phyloP scores from a whole-genome alignment of 352 stramenopile genomes.

The Chloridella minuta region DNA sequence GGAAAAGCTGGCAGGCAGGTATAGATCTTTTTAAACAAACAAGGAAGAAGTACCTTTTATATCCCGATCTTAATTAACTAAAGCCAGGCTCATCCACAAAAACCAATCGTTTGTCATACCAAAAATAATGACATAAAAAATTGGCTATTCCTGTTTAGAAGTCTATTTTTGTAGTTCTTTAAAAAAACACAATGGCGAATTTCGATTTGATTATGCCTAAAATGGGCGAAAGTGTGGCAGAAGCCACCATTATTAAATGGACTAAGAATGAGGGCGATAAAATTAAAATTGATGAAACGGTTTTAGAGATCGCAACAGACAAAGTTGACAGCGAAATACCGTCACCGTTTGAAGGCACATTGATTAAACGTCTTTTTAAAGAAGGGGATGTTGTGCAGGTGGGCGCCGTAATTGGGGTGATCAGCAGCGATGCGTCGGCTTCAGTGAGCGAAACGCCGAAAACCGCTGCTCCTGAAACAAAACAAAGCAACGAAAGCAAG shows the following conservation, averaged over 20 bases:
- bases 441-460: background rate
- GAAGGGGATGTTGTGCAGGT: background rate
- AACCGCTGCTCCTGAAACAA: background rate
- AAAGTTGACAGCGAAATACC: background rate
- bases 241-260: background rate
- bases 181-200: background rate
- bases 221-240: background rate
- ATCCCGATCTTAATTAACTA: background rate
- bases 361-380: background rate
- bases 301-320: background rate
- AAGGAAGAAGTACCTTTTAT: background rate
- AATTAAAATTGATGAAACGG: constrained; percentile 4
- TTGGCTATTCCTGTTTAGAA: background rate
- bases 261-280: background rate
- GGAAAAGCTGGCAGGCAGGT: background rate
- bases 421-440: background rate
- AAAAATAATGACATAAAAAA: background rate
- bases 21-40: background rate
- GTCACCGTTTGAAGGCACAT: background rate
- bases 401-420: background rate
- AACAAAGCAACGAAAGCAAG: too few relatives aligned
- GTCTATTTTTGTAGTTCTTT: background rate
- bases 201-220: constrained; percentile 1
- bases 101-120: too few relatives aligned
- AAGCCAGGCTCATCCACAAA: too few relatives aligned